Percentiles rank a stretch among this genome's conserved stretches.
Conservation (phyloP, 2,329 filamentous ascomycete species). For the Hypoxylon sp. region DNA sequence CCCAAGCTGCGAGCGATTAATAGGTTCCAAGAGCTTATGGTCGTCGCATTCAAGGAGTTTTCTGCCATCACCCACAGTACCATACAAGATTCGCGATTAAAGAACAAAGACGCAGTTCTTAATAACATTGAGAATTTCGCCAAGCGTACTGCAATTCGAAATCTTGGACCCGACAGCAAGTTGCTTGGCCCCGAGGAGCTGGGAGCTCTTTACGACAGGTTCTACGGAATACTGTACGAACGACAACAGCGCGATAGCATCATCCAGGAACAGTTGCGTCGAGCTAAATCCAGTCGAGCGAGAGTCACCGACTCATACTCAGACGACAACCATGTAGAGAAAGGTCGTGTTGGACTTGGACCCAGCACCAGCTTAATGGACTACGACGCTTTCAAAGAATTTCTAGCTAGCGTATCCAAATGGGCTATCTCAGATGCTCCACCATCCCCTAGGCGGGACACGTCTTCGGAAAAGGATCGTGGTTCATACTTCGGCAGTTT, state of each 20-base stretch:
- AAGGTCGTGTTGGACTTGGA: conserved; percentile 87
- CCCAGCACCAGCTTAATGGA: conserved; percentile 95
- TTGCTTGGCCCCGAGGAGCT: conserved; percentile 86
- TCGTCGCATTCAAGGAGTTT: conserved; percentile 98
- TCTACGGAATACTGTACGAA: conserved; percentile 92
- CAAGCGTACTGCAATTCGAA: conserved; percentile 95
- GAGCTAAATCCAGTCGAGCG: conserved; percentile 70
- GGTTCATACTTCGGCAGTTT: conserved; percentile 71
- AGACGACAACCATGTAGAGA: conserved; percentile 71
- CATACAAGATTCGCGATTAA: conserved; percentile 87
- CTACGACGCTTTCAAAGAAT: conserved; percentile 95
- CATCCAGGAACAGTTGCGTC: conserved; percentile 76
- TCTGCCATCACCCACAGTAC: conserved; percentile 93
- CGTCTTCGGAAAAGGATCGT: conserved; percentile 63
- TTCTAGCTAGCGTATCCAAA: conserved; percentile 86
- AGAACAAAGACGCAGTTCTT: conserved; percentile 93
- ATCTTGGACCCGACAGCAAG: conserved; percentile 96
- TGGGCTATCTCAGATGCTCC: conserved; percentile 95
- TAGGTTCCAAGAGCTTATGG: conserved; percentile 97
- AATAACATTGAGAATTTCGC: conserved; percentile 98
- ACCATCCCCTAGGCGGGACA: conserved; percentile 63
- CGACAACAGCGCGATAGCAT: conserved; percentile 84
- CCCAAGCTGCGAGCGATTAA: conserved; percentile 94
- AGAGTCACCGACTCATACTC: conserved; percentile 57
- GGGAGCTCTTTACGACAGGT: conserved; percentile 90